Percentiles rank a stretch among this genome's conserved stretches.
Conservation (phyloP, 148 eudicot species). For the Polygonum maritimum region DNA sequence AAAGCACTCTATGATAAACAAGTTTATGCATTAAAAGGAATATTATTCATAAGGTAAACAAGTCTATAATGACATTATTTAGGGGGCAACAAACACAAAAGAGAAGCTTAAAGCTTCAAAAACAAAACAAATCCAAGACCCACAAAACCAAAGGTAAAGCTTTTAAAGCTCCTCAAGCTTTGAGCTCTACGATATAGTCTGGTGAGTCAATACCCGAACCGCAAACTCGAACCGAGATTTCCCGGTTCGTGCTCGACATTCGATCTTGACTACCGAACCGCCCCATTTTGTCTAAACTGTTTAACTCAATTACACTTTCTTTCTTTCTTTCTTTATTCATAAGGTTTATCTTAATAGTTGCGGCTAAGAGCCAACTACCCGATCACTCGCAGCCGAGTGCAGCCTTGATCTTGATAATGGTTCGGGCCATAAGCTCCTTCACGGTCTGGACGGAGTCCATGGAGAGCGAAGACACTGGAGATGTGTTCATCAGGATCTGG, state of each 20-base stretch:
- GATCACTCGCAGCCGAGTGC: slow-evolving; percentile 29
- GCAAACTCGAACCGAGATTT: slow-evolving; percentile 3
- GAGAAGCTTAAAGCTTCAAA: background rate
- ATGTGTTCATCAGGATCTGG: slow-evolving; percentile 49
- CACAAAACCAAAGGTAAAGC: background rate
- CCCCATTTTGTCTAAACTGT: slow-evolving; percentile 7
- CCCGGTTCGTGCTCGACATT: background rate
- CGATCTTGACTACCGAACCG: background rate
- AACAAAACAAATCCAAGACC: background rate
- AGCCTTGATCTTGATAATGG: slow-evolving; percentile 47
- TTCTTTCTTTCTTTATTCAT: background rate
- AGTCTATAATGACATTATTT: background rate
- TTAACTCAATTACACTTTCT: background rate
- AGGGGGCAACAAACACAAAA: background rate
- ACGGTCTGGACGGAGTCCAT: slow-evolving; percentile 55
- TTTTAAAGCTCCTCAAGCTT: background rate
- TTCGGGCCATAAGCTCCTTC: slow-evolving; percentile 42
- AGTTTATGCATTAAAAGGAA: too few species aligned
- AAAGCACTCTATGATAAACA: background rate
- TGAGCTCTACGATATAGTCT: background rate
- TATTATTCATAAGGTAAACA: background rate
- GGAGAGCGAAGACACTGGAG: slow-evolving; percentile 43
- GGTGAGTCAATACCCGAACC: background rate
- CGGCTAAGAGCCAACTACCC: background rate
- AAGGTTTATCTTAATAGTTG: background rate